Evolutionary conservation across 2,329 filamentous ascomycete genomes (phyloP).

Genomic region (Stemphylium beticola): DNA sequence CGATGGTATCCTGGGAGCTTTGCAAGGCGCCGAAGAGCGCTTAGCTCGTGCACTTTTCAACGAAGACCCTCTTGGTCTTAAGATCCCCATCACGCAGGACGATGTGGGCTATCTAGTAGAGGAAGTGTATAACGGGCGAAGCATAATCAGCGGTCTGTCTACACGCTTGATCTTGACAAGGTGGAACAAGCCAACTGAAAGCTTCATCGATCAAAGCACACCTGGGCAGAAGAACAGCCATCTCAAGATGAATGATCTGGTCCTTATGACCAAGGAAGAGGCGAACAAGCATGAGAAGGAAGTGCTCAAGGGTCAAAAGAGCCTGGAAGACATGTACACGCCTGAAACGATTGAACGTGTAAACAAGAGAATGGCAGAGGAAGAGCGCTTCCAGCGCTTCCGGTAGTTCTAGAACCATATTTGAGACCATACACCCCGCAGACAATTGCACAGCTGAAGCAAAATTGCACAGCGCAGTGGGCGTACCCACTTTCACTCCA

Average conservation of each 20-base stretch:
- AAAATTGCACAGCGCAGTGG: background rate
- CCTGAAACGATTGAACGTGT: conserved; percentile 70
- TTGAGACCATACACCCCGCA: background rate
- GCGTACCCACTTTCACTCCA: background rate
- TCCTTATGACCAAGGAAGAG: conserved; percentile 94
- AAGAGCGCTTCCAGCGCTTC: conserved; percentile 61
- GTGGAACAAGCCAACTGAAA: conserved; percentile 72
- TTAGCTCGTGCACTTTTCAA: conserved; percentile 63
- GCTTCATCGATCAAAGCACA: conserved; percentile 69
- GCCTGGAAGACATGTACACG: conserved; percentile 76
- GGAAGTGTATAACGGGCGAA: conserved; percentile 84
- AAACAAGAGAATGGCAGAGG: conserved; percentile 70
- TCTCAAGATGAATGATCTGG: conserved; percentile 72
- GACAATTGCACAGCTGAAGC: background rate
- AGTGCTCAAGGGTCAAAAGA: conserved; percentile 73
- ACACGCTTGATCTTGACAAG: conserved; percentile 80
- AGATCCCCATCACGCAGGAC: conserved; percentile 75
- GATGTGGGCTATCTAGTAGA: conserved; percentile 90
- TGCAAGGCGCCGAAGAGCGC: conserved; percentile 82
- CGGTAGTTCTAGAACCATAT: conserved; percentile 40
- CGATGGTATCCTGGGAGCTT: conserved; percentile 75
- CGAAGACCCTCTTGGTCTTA: conserved; percentile 71
- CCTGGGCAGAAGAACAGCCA: conserved; percentile 80
- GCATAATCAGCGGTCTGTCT: conserved; percentile 79
- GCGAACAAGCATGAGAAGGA: conserved; percentile 78